Conservation (phyloP, 2,329 filamentous ascomycete species). For the Claviceps fusiformis region DNA sequence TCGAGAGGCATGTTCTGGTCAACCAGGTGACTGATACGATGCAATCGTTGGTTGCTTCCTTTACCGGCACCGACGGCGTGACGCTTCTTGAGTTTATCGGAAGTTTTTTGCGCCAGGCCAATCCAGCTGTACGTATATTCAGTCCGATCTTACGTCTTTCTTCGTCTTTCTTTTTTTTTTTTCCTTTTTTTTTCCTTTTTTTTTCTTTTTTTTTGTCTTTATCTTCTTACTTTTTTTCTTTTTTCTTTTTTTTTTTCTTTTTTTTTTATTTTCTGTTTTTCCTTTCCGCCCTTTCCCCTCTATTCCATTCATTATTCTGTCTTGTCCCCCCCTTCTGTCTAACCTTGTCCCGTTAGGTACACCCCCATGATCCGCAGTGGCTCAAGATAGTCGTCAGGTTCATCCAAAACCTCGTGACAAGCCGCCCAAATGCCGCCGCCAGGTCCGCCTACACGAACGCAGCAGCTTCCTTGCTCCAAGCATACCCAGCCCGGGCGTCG, state of each 20-base stretch:
- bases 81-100: constrained; percentile 46
- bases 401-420: constrained; percentile 39
- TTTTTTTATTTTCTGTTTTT: no score
- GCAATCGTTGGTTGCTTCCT: constrained; percentile 35
- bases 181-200: neutral
- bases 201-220: neutral
- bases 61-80: constrained; percentile 45
- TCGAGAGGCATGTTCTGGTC: constrained; percentile 19
- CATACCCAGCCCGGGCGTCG: constrained; percentile 34
- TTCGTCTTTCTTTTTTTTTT: neutral
- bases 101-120: constrained; percentile 34
- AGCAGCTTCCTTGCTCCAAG: constrained; percentile 41
- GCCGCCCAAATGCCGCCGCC: constrained; percentile 39
- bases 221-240: neutral
- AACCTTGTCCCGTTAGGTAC: constrained; percentile 20
- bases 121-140: constrained; percentile 28
- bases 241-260: neutral
- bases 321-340: neutral
- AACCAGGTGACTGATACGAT: constrained; percentile 34
- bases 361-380: constrained; percentile 40
- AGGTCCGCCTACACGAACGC: constrained; percentile 47
- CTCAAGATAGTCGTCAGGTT: constrained; percentile 31
- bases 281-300: no score
- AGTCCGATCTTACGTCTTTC: neutral
- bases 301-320: no score